Evolutionary conservation across 345 rosid species (phyloP), one percentile per base, ranked within the genome.

Genomic region (Populus euphratica): DNA sequence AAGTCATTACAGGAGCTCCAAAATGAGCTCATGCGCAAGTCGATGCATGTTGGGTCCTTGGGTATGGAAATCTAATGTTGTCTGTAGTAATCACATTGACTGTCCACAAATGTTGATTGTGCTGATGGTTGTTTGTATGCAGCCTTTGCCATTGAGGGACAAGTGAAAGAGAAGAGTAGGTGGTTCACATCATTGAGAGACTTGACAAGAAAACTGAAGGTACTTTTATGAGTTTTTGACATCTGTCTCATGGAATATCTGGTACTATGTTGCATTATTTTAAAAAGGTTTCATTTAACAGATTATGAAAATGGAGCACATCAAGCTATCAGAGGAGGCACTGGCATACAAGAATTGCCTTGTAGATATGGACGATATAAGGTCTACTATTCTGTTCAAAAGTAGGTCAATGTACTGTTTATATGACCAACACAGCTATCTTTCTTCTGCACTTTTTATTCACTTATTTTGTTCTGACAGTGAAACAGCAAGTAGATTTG

Each of bases 61-160:
- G 98, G 99, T 96, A 92, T 52, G 92, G 69, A 38, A 54, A 36
- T 43, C 70, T 70, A 56, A 64, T n/a, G 59, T 29, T 73, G 21
- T 63, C 8, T 59, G 35, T 49, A 41, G 13, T 5, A 2, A 29
- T 69, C 6, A 39, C 68, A 35, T 68, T 76, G 14, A 50, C 35
- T 62, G 16, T 36, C 17, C 25, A n/a, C 36, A 2, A 54, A 5
- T 16, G 20, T 63, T 63, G 14, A 8, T 44, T 76, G 33, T 36
- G 65, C 44, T 62, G 65, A 25, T 78, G 74, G 54, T 72, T 78
- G 44, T 77, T 72, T 64, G 38, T 77, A 35, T 86, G 66, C 85
- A 96, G 99, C 99, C 52, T 96, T 92, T 86, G 98, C 99, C 74
- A 86, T 96, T 1, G 99, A 96, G 83, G 98, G 99, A 69, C 98